Evolutionary conservation across 1,284 basidiomycete genomes (phyloP).

Genomic region (Moesziomyces antarcticus): DNA sequence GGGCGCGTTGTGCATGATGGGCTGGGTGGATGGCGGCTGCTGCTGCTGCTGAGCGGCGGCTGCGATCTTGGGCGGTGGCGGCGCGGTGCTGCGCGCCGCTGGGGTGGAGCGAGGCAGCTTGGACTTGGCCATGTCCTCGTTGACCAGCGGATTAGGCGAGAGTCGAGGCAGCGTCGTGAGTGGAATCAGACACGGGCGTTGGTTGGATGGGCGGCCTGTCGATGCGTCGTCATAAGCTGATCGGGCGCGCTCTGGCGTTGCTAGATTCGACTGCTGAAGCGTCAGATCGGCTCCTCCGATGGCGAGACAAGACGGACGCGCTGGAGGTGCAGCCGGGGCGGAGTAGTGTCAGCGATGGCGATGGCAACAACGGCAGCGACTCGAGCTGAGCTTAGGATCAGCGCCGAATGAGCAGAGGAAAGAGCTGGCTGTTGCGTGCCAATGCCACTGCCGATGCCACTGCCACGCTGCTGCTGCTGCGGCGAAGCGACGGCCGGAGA

Average conservation of each 20-base stretch:
- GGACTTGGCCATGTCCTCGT: constrained; percentile 46
- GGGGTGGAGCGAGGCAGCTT: constrained; percentile 51
- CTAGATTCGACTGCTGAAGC: not conserved
- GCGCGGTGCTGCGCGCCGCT: constrained; percentile 34
- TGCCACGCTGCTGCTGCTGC: not conserved
- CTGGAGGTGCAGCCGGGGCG: not conserved
- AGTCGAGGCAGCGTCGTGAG: not conserved
- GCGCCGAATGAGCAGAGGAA: not conserved
- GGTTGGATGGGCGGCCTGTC: not conserved
- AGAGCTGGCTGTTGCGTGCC: not conserved
- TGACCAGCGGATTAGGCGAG: constrained; percentile 14
- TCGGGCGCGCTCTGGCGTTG: not conserved
- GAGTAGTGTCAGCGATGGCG: not conserved
- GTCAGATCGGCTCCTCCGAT: not conserved
- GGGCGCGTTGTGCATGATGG: constrained; percentile 15
- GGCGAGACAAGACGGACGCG: not conserved
- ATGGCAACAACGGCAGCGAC: not conserved
- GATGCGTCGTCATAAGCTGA: not conserved
- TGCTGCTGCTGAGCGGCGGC: constrained; percentile 43
- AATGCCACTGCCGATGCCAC: not conserved
- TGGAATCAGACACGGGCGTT: not conserved
- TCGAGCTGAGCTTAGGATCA: no score
- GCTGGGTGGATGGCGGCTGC: constrained; percentile 24
- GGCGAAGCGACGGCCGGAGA: not conserved
- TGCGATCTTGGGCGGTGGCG: constrained; percentile 43